Conservation (phyloP, 164 flowering plant genomes). For the Buxus sempervirens region DNA sequence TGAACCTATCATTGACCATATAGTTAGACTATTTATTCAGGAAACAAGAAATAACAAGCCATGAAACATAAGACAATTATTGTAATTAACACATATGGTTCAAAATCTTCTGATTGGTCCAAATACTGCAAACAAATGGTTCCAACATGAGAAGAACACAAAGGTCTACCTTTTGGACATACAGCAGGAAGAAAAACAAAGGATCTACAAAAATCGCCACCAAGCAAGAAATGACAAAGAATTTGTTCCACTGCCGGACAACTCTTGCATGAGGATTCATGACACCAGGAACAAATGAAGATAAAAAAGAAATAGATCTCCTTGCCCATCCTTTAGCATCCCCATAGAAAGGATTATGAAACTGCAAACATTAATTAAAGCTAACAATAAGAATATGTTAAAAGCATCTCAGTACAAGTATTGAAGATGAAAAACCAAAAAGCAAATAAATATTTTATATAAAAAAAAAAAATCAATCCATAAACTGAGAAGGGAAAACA, state of each 20-base stretch:
- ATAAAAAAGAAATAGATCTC: slow-evolving; percentile 41
- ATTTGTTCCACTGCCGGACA: slow-evolving; percentile 82
- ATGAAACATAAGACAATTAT: too few relatives aligned
- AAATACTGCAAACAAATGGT: slow-evolving; percentile 4
- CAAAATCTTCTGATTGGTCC: too few relatives aligned
- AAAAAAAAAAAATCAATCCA: too few relatives aligned
- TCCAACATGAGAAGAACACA: slow-evolving; percentile 2
- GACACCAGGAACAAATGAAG: slow-evolving; percentile 42
- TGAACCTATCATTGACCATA: too few relatives aligned
- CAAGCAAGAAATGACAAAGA: slow-evolving; percentile 80
- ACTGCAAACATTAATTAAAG: slow-evolving; percentile 43
- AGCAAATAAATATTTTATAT: background rate
- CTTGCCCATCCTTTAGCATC: slow-evolving; percentile 82
- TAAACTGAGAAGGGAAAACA: too few relatives aligned
- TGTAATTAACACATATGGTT: too few relatives aligned
- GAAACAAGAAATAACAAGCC: too few relatives aligned
- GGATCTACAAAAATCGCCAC: slow-evolving; percentile 87
- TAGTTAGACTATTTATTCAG: too few relatives aligned
- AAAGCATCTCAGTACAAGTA: too few relatives aligned
- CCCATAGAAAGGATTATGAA: slow-evolving; percentile 64
- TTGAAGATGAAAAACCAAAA: too few relatives aligned
- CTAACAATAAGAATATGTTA: too few relatives aligned
- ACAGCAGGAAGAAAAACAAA: slow-evolving; percentile 71
- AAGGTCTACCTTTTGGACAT: slow-evolving; percentile 47
- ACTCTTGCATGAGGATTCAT: slow-evolving; percentile 67